These are phyloP conservation scores for Rhynchospora breviuscula DNA, from an alignment of 176 grass and related monocot genomes.

Conservation along the genomic window DNA sequence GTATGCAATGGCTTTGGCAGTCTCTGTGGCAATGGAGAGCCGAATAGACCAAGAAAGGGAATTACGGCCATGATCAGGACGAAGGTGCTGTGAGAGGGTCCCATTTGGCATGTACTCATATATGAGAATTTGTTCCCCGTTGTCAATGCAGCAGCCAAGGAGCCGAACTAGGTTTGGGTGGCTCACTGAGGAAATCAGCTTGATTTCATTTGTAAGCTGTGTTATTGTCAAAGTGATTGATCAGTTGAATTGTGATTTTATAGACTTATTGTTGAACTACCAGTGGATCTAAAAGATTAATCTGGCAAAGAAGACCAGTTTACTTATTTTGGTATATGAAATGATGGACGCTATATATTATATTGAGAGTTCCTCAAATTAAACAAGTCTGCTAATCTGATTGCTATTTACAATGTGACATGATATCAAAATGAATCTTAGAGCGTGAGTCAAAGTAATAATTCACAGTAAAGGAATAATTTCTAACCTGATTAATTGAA, in stretches of 20 bases:
- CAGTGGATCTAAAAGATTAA: not conserved
- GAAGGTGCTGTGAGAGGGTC: constrained; percentile 67
- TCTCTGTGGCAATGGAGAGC: constrained; percentile 50
- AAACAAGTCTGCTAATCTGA: not conserved
- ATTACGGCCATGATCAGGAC: not conserved
- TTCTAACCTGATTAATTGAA: constrained; percentile 18
- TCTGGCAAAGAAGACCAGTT: not conserved
- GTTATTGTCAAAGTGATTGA: not conserved
- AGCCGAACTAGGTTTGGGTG: constrained; percentile 82
- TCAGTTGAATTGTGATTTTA: not conserved
- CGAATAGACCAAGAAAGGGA: constrained; percentile 45
- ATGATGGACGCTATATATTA: not conserved
- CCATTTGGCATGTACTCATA: constrained; percentile 92
- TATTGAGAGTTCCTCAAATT: not conserved
- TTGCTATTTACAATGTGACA: not conserved
- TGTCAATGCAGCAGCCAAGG: constrained; percentile 82
- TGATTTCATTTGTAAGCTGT: constrained; percentile 67
- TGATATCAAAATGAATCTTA: not conserved
- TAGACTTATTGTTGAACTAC: not conserved
- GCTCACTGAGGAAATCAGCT: constrained; percentile 71
- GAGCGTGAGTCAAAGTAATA: not conserved
- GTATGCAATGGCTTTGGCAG: constrained; percentile 54
- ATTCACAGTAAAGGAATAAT: not conserved
- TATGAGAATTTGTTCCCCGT: constrained; percentile 80
- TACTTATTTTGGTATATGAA: not conserved